Evolutionary conservation across 2,329 filamentous ascomycete genomes (phyloP).

Genomic region (Fusarium nematophilum): DNA sequence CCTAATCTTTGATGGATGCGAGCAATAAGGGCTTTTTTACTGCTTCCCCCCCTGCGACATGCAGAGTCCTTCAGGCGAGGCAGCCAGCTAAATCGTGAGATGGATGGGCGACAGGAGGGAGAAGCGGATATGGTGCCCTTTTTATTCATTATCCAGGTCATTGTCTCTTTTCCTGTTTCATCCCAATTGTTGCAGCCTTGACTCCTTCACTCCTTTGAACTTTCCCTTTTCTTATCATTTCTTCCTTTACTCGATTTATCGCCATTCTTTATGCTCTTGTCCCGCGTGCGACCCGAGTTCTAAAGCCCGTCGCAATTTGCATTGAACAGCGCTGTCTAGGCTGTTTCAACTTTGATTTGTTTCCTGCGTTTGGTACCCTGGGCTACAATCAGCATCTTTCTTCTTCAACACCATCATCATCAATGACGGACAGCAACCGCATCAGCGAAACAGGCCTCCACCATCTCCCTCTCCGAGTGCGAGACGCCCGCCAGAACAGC

Average conservation of each 20-base stretch:
- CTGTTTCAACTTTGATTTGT: constrained; percentile 24
- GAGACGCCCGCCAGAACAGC: constrained; percentile 35
- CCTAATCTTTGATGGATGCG: constrained; percentile 13
- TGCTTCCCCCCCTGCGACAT: constrained; percentile 28
- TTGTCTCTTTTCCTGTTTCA: constrained; percentile 6
- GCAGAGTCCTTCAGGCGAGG: constrained; percentile 27
- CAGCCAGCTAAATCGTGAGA: constrained; percentile 15
- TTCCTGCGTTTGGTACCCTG: too few species aligned
- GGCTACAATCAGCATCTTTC: neutral
- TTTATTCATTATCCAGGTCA: constrained; percentile 4
- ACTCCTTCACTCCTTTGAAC: constrained; percentile 19
- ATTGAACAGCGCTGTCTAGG: constrained; percentile 2
- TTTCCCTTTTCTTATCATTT: neutral
- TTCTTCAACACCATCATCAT: neutral
- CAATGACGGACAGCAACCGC: constrained; percentile 36
- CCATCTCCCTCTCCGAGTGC: constrained; percentile 41
- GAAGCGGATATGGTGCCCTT: constrained; percentile 13
- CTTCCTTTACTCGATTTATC: too few species aligned
- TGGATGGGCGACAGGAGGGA: constrained; percentile 11
- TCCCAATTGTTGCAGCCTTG: constrained; percentile 5
- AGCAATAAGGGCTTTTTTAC: constrained; percentile 2
- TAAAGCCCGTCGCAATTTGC: too few species aligned
- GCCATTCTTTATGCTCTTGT: constrained; percentile 15
- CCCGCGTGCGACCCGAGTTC: neutral
- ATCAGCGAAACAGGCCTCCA: constrained; percentile 40